Evolutionary conservation across 345 rosid species (phyloP).

Genomic region (Arabis alpina): DNA sequence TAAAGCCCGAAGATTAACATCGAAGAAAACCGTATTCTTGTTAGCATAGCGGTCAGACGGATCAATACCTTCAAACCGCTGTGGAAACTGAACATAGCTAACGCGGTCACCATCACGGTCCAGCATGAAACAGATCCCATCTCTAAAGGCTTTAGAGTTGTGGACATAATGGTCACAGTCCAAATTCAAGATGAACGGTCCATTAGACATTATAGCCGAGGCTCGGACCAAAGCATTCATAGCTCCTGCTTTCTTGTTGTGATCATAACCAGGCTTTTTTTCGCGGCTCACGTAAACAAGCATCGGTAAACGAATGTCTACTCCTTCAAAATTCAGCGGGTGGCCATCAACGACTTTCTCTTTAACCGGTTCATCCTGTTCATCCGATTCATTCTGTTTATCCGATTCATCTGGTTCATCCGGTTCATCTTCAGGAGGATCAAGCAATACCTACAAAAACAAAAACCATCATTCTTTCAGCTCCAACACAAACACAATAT

Average conservation of each 20-base stretch:
- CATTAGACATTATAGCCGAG: conserved; percentile 87
- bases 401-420: conserved; percentile 7
- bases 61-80: conserved; percentile 87
- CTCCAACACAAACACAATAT: not conserved
- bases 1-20: conserved; percentile 76
- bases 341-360: conserved; percentile 31
- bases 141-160: conserved; percentile 72
- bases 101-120: conserved; percentile 65
- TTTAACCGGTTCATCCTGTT: conserved; percentile 6
- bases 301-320: conserved; percentile 82
- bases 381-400: conserved; percentile 48
- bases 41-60: conserved; percentile 87
- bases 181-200: conserved; percentile 83
- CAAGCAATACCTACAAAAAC: conserved; percentile 62
- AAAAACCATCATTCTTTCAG: not conserved
- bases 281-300: conserved; percentile 82
- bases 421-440: conserved; percentile 65
- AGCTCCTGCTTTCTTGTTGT: conserved; percentile 93
- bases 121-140: conserved; percentile 95
- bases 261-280: conserved; percentile 88
- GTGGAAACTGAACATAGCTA: conserved; percentile 83
- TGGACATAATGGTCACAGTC: conserved; percentile 84
- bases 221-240: conserved; percentile 88
- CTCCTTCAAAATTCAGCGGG: conserved; percentile 53
- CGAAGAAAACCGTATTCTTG: conserved; percentile 84